Evolutionary conservation across 495 filamentous ascomycete genomes (phyloP).

Genomic region (Annulohypoxylon moriforme): DNA sequence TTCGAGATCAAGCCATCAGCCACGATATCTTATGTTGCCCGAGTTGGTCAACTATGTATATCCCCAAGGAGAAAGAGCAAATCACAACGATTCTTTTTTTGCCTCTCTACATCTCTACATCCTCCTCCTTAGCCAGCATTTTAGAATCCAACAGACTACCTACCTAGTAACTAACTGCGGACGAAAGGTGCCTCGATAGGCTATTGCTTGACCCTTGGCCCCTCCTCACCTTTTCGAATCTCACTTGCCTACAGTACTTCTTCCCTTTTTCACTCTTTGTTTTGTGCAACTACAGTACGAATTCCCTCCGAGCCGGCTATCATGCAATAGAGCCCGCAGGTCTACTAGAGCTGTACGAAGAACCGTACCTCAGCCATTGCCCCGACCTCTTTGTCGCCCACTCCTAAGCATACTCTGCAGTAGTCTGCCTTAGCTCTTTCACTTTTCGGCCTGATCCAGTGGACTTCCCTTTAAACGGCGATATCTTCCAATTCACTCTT

Average conservation of each 20-base stretch:
- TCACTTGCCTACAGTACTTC: constrained; percentile 20
- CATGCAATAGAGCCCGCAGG: constrained; percentile 20
- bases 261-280: background rate
- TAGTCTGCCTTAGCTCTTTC: constrained; percentile 42
- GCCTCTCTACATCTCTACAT: constrained; percentile 11
- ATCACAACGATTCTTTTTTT: constrained; percentile 14
- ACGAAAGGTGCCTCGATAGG: constrained; percentile 18
- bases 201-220: background rate
- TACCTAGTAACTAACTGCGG: constrained; percentile 13
- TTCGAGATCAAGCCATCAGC: constrained; percentile 38
- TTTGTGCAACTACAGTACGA: constrained; percentile 27
- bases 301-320: background rate
- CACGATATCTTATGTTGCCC: constrained; percentile 34
- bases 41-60: constrained; percentile 7
- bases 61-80: constrained; percentile 12
- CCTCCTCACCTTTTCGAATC: constrained; percentile 15
- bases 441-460: constrained; percentile 26
- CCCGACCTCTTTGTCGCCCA: constrained; percentile 31
- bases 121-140: no score
- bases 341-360: constrained; percentile 20
- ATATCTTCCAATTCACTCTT: constrained; percentile 12
- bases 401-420: constrained; percentile 37
- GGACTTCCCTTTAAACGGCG: constrained; percentile 23
- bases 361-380: constrained; percentile 20
- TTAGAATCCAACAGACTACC: constrained; percentile 19